phyloP scores from a whole-genome alignment of 345 rosid species.

The Diplotaxis tenuifolia region DNA sequence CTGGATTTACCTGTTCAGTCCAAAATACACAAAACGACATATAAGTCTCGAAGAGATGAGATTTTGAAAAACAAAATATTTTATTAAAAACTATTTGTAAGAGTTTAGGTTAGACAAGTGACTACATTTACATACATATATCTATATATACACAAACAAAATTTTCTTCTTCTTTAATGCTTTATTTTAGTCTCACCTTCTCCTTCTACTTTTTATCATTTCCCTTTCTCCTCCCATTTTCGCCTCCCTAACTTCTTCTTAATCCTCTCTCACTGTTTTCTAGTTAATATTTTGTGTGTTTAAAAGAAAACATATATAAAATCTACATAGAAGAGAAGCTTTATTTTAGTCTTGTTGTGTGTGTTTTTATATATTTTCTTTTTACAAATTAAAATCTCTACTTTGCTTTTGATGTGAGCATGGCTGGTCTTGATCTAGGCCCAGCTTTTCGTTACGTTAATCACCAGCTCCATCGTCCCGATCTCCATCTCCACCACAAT shows the following conservation, averaged over 20 bases:
- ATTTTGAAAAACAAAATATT: conserved; percentile 25
- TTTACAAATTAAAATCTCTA: conserved; percentile 24
- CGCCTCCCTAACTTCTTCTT: conserved; percentile 23
- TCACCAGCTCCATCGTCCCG: conserved; percentile 52
- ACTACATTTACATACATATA: conserved; percentile 34
- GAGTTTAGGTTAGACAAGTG: conserved; percentile 43
- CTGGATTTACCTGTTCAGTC: conserved; percentile 1
- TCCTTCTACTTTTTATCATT: conserved; percentile 37
- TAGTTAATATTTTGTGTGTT: background rate
- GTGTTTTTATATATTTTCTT: conserved; percentile 29
- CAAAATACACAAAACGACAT: conserved; percentile 39
- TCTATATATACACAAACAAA: conserved; percentile 21
- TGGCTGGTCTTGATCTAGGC: conserved; percentile 60
- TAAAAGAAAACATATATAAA: conserved; percentile 14
- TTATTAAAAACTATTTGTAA: conserved; percentile 12
- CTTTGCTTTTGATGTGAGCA: conserved; percentile 39
- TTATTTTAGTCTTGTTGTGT: conserved; percentile 37
- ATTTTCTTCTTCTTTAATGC: conserved; percentile 37
- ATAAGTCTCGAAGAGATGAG: conserved; percentile 8
- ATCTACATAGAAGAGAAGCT: conserved; percentile 35
- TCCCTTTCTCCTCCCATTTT: conserved; percentile 29
- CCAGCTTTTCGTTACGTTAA: conserved; percentile 47
- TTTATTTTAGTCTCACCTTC: conserved; percentile 39
- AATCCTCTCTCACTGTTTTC: conserved; percentile 13
- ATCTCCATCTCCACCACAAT: conserved; percentile 41